phyloP scores from a whole-genome alignment of 495 filamentous ascomycete genomes.

The Penicillium mononematosum region DNA sequence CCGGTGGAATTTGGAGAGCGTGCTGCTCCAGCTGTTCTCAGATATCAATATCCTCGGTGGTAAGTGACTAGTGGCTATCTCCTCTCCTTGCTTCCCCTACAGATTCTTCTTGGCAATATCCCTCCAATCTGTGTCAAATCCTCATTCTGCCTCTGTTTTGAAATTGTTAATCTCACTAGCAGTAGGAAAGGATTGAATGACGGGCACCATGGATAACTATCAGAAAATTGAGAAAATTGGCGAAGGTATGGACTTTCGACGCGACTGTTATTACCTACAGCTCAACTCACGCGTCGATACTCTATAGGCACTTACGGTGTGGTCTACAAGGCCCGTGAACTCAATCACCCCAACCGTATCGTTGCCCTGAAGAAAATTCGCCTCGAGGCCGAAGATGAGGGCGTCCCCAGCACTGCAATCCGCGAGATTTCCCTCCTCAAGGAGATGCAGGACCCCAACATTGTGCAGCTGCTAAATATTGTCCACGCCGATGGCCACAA shows the following conservation, averaged over 20 bases:
- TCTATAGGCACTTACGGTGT: conserved; percentile 81
- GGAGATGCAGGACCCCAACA: conserved; percentile 95
- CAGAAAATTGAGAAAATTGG: conserved; percentile 99
- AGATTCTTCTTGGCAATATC: conserved; percentile 18
- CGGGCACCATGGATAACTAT: conserved; percentile 86
- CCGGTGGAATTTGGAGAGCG: conserved; percentile 2
- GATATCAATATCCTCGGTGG: conserved; percentile 3
- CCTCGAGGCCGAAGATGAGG: conserved; percentile 95
- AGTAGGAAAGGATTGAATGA: conserved; percentile 8
- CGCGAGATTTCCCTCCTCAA: conserved; percentile 95
- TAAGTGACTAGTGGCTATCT: background rate
- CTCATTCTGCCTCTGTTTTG: conserved; percentile 2
- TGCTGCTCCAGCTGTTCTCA: conserved; percentile 10
- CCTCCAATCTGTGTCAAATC: conserved; percentile 15
- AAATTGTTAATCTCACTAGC: conserved; percentile 10
- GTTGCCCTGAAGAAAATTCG: conserved; percentile 98
- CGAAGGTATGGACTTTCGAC: conserved; percentile 63
- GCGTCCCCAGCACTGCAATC: conserved; percentile 93
- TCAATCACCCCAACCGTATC: conserved; percentile 72
- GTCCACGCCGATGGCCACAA: conserved; percentile 97
- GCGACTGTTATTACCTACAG: conserved; percentile 1
- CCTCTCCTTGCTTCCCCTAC: conserved; percentile 20
- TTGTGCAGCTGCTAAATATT: conserved; percentile 88
- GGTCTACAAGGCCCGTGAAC: conserved; percentile 88
- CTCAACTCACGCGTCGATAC: conserved; percentile 16